Conservation (phyloP, 2,329 filamentous ascomycete genomes). For the Trichophyton simii region DNA sequence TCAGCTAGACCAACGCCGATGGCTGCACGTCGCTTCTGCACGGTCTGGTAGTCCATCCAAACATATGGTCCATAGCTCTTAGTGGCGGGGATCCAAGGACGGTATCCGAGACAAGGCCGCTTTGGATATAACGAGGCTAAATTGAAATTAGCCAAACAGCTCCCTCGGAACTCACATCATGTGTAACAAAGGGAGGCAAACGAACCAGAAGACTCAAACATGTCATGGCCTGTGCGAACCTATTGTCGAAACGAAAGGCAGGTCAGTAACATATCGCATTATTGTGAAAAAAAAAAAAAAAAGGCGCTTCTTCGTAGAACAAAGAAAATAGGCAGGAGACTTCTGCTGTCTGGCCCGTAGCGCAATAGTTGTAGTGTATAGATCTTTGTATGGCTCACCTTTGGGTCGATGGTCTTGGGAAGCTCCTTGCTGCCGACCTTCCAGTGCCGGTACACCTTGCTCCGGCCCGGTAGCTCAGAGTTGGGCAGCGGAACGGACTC, state of each 20-base stretch:
- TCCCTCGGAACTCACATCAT: constrained; percentile 6
- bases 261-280: neutral
- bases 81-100: constrained; percentile 62
- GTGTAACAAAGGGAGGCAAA: neutral
- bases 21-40: constrained; percentile 67
- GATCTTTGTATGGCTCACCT: constrained; percentile 28
- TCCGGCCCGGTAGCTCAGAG: constrained; percentile 59
- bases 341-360: too few relatives aligned
- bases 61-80: constrained; percentile 65
- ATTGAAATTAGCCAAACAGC: constrained; percentile 4
- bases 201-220: constrained; percentile 55
- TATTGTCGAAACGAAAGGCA: constrained; percentile 13
- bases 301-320: too few relatives aligned
- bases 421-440: constrained; percentile 55
- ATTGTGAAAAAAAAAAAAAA: neutral
- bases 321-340: too few relatives aligned
- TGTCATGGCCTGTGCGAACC: constrained; percentile 61
- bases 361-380: too few relatives aligned
- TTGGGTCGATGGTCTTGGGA: constrained; percentile 58
- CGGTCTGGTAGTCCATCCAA: constrained; percentile 72
- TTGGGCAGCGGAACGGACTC: constrained; percentile 69
- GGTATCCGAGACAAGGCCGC: constrained; percentile 63
- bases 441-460: constrained; percentile 72
- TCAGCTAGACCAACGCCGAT: constrained; percentile 77
- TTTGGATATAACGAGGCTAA: constrained; percentile 48